Percentiles rank a stretch among this genome's conserved stretches.
Evolutionary conservation across 1,284 basidiomycete species (phyloP).

Genomic region (Ustilago xerochloae): DNA sequence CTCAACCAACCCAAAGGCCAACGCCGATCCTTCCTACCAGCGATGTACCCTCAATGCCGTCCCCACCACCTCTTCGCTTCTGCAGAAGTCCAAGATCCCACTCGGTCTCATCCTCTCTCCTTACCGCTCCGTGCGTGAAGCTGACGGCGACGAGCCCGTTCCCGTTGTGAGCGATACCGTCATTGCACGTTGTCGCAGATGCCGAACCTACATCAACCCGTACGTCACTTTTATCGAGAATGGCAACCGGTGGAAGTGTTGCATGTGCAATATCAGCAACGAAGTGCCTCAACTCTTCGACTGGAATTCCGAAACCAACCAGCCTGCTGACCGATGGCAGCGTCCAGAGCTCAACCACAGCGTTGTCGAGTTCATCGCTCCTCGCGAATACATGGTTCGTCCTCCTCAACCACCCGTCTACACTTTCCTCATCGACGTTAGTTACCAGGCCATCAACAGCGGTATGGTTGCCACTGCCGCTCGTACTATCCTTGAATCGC

Average conservation of each 20-base stretch:
- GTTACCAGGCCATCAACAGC: constrained; percentile 79
- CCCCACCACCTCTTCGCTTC: constrained; percentile 89
- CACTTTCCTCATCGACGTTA: constrained; percentile 96
- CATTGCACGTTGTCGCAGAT: constrained; percentile 95
- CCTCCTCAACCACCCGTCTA: constrained; percentile 97
- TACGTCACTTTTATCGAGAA: constrained; percentile 99
- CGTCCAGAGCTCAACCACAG: constrained; percentile 92
- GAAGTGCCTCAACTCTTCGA: constrained; percentile 99
- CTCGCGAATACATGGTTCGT: constrained; percentile 98
- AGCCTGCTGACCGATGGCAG: constrained; percentile 93
- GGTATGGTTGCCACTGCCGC: constrained; percentile 99
- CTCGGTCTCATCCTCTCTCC: constrained; percentile 91
- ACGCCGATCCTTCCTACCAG: constrained; percentile 91
- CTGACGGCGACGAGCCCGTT: constrained; percentile 76
- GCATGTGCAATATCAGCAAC: constrained; percentile 98
- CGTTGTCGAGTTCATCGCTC: constrained; percentile 95
- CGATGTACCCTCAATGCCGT: constrained; percentile 91
- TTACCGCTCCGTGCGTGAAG: constrained; percentile 79
- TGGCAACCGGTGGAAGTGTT: constrained; percentile 98
- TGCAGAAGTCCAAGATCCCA: constrained; percentile 93
- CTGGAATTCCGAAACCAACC: constrained; percentile 93
- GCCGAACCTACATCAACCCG: constrained; percentile 98
- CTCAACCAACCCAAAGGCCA: constrained; percentile 81
- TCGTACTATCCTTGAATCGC: constrained; percentile 90
- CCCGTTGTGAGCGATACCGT: constrained; percentile 92